Conservation (phyloP, 1,284 basidiomycete genomes). For the Bjerkandera adusta region DNA sequence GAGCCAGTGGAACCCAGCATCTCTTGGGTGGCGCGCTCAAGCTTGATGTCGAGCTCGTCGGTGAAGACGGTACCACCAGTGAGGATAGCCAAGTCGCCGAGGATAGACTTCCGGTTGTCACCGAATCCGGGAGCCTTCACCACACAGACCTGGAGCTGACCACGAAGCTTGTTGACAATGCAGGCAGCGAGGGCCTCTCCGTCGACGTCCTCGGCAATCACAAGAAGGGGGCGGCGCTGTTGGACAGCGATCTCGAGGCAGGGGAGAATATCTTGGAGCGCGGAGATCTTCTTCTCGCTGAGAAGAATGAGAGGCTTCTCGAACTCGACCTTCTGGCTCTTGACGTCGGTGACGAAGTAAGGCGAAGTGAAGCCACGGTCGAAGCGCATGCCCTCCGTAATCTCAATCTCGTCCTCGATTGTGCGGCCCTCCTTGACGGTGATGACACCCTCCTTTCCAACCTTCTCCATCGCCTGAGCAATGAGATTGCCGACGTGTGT, state of each 20-base stretch:
- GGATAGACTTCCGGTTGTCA: conserved; percentile 98
- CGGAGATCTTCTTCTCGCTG: conserved; percentile 97
- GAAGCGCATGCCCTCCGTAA: conserved; percentile 99
- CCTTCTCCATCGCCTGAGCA: conserved; percentile 99
- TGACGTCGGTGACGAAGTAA: conserved; percentile 99
- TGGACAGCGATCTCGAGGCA: conserved; percentile 92
- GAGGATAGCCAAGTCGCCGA: conserved; percentile 95
- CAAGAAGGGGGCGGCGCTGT: conserved; percentile 88
- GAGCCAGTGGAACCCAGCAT: conserved; percentile 91
- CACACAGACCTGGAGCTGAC: conserved; percentile 90
- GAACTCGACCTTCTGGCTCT: conserved; percentile 94
- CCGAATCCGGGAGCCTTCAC: conserved; percentile 99
- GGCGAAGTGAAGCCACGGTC: conserved; percentile 99
- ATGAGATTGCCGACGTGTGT: conserved; percentile 93
- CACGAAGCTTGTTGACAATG: conserved; percentile 98
- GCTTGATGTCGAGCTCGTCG: conserved; percentile 97
- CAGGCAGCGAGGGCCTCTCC: conserved; percentile 97
- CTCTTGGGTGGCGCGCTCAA: conserved; percentile 88
- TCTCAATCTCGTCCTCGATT: conserved; percentile 98
- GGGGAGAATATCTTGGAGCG: conserved; percentile 94
- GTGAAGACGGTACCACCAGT: conserved; percentile 98
- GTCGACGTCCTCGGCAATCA: conserved; percentile 97
- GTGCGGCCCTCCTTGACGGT: conserved; percentile 99
- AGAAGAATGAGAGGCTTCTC: conserved; percentile 95
- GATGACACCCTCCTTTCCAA: conserved; percentile 99